Base-by-base conservation (phyloP, 768 basidiomycete genomes). In the Mycena metata region DNA sequence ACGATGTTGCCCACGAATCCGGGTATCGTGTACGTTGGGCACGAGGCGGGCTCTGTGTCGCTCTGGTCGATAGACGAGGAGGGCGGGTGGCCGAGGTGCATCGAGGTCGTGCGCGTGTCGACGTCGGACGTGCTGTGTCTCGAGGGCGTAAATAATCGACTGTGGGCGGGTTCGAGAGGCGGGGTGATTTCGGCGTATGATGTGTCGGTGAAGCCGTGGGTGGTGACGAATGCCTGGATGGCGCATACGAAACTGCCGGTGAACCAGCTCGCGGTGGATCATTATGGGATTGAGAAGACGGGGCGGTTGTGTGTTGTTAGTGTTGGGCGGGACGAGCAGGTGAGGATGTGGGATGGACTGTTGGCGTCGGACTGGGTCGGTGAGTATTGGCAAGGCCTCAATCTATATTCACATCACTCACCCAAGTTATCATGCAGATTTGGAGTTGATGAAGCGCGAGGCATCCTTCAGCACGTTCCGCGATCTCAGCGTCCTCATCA, bases 281-380 rank as follows among this genome's bases (percentile, higher is more conserved):
- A 89, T 21, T 88, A 84, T 75, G 90, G 92, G 43, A 88, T 96
- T n/a, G 87, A 88, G 77, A 87, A 88, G 77, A 84, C 86, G 60
- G 85, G 90, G 47, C 82, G 87, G 69, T 76, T 97, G 56, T 86
- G 87, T 56, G 94, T 97, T 11, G 84, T 88, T 70, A 96, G 93
- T 75, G 82, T 89, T 60, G 94, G 92, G 16, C 82, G 87, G 64
- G 96, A 93, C 77, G 93, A 90, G 73, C 81, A 83, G 54, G 71
- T 98, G 50, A 84, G 85, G 70, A 85, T 95, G 59, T 98, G 96
- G 97, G 97, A 99, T 76, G 97, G 96, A 0, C 78, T 98, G 47
- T 80, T 98, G 41, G 90, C 90, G 13, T 82, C 85, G 17, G 92
- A 96, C 74, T 96, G 94, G 92, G 88, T 96, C 60, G 94, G 96